A percentile compares a stretch with the other conserved stretches of the same genome.
These are phyloP conservation scores for Acacia pycnantha DNA, from an alignment of 331 rosid species.

Conservation along the genomic window DNA sequence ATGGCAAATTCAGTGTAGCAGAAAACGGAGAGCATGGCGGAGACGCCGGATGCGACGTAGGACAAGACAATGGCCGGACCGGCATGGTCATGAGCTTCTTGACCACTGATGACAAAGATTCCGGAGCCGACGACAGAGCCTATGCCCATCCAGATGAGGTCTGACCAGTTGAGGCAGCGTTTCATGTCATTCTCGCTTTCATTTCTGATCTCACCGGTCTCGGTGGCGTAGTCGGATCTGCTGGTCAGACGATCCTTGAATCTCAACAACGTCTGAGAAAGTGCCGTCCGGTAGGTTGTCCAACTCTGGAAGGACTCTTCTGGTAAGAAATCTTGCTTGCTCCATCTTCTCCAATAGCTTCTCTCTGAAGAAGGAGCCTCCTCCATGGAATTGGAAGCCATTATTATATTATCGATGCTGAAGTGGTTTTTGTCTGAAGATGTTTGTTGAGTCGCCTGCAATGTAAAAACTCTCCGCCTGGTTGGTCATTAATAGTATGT, in stretches of 20 bases:
- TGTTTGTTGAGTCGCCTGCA: background rate
- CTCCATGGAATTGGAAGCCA: slow-evolving; percentile 24
- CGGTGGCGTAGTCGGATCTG: slow-evolving; percentile 46
- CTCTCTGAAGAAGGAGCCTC: slow-evolving; percentile 25
- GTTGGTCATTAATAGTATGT: too few relatives aligned
- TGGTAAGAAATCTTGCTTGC: slow-evolving; percentile 76
- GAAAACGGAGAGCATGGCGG: slow-evolving; percentile 58
- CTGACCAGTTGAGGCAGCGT: slow-evolving; percentile 69
- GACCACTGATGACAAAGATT: slow-evolving; percentile 54
- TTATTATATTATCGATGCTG: background rate
- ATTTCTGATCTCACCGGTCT: slow-evolving; percentile 30
- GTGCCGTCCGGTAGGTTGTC: slow-evolving; percentile 35
- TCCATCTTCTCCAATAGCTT: slow-evolving; percentile 69
- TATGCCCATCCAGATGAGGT: slow-evolving; percentile 61
- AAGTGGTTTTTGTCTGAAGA: background rate
- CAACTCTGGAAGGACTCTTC: slow-evolving; percentile 60
- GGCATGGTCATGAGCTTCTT: slow-evolving; percentile 46
- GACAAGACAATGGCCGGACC: slow-evolving; percentile 58
- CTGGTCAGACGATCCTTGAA: slow-evolving; percentile 43
- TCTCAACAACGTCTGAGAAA: slow-evolving; percentile 40
- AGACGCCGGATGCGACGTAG: slow-evolving; percentile 52
- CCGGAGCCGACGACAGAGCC: slow-evolving; percentile 59
- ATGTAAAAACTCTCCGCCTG: background rate
- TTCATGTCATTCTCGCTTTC: slow-evolving; percentile 56
- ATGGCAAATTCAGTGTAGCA: slow-evolving; percentile 69